Evolutionary conservation across 2,329 filamentous ascomycete genomes (phyloP).

Genomic region (Aspergillus neoniger): DNA sequence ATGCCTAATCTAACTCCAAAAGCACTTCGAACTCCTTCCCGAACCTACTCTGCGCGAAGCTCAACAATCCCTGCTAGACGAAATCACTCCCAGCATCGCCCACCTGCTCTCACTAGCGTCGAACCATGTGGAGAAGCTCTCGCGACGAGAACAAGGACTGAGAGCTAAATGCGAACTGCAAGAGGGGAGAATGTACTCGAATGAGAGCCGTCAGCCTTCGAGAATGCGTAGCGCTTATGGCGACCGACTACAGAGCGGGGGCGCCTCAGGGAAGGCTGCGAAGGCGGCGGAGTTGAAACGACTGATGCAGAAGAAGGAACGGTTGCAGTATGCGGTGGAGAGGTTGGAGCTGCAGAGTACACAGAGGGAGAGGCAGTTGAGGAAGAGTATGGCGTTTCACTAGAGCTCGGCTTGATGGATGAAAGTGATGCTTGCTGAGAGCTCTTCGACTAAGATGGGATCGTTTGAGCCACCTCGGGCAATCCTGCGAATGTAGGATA

Average conservation of each 20-base stretch:
- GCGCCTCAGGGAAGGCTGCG: conserved; percentile 32
- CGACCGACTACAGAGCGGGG: conserved; percentile 19
- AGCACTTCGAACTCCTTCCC: conserved; percentile 93
- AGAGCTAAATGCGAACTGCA: conserved; percentile 82
- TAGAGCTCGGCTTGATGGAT: conserved; percentile 15
- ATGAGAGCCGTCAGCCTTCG: conserved; percentile 35
- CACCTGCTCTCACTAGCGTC: conserved; percentile 79
- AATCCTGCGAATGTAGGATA: too few species aligned
- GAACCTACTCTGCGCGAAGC: conserved; percentile 79
- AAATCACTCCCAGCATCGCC: conserved; percentile 84
- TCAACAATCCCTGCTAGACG: conserved; percentile 79
- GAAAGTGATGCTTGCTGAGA: background rate
- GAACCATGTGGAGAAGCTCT: conserved; percentile 77
- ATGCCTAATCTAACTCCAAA: conserved; percentile 8
- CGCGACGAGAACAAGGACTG: conserved; percentile 77
- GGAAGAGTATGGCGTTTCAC: conserved; percentile 69
- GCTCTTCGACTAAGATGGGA: too few species aligned
- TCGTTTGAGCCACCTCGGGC: too few species aligned
- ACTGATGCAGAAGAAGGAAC: conserved; percentile 77
- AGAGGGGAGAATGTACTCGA: conserved; percentile 65
- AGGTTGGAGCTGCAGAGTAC: conserved; percentile 81
- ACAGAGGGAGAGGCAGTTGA: conserved; percentile 70
- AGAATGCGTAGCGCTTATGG: conserved; percentile 24
- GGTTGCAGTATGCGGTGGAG: conserved; percentile 82
- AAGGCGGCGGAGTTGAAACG: conserved; percentile 65